These are phyloP conservation scores for Penicillium sp. DNA, from an alignment of 2,329 filamentous ascomycete species.

Conservation along the genomic window DNA sequence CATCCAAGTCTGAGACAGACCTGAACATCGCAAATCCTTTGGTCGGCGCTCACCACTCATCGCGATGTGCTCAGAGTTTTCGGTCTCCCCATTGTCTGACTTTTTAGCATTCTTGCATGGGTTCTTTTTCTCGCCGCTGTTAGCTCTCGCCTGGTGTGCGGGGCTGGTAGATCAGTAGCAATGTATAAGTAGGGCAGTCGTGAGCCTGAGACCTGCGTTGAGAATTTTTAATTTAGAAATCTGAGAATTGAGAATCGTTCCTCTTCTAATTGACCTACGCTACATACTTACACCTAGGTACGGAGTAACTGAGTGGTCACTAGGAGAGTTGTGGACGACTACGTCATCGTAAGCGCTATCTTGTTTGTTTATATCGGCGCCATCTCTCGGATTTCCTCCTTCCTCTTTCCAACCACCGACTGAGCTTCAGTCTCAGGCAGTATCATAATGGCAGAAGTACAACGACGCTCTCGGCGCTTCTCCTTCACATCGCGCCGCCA, in stretches of 20 bases:
- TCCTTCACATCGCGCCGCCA: conserved; percentile 9
- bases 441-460: too few species aligned
- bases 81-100: neutral
- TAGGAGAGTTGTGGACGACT: too few species aligned
- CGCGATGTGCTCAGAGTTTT: neutral
- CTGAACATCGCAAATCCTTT: neutral
- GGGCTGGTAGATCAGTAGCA: too few species aligned
- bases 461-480: conserved; percentile 9
- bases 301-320: too few species aligned
- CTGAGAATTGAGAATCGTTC: too few species aligned
- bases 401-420: neutral
- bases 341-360: neutral
- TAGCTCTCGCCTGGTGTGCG: too few species aligned
- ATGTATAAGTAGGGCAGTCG: too few species aligned
- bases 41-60: neutral
- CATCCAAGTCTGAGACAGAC: neutral
- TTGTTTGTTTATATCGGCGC: neutral
- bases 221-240: too few species aligned
- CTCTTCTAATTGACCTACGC: too few species aligned
- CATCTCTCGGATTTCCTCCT: neutral
- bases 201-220: too few species aligned
- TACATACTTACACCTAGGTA: too few species aligned
- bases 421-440: neutral
- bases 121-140: neutral
- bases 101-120: too few species aligned